Conservation (phyloP, 2,329 filamentous ascomycete species). For the Ilyonectria mors-panacis region DNA sequence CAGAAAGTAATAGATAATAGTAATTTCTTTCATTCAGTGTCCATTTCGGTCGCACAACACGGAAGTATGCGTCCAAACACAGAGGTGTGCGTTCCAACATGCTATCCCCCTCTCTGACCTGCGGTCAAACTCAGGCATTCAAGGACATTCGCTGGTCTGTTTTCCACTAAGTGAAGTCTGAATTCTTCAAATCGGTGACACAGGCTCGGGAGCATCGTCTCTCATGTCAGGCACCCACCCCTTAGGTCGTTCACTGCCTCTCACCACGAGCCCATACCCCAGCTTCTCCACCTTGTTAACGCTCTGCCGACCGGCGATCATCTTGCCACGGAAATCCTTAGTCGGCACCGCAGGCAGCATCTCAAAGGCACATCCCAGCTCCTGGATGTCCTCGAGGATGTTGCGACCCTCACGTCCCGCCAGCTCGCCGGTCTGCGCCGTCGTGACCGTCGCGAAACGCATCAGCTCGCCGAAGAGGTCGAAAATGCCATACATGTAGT, state of each 20-base stretch:
- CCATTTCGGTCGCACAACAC: not conserved
- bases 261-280: constrained; percentile 88
- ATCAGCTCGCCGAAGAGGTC: constrained; percentile 97
- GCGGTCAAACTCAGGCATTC: not conserved
- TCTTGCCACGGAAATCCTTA: constrained; percentile 80
- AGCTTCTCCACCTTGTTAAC: constrained; percentile 95
- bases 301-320: constrained; percentile 87
- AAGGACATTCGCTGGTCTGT: not conserved
- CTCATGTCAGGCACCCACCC: constrained; percentile 90
- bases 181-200: constrained; percentile 40
- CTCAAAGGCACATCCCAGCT: constrained; percentile 83
- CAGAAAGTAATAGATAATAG: not conserved
- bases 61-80: not conserved
- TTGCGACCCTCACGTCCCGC: constrained; percentile 63
- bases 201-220: constrained; percentile 52
- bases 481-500: constrained; percentile 92
- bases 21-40: not conserved
- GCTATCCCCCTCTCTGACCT: too few relatives aligned
- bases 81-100: not conserved
- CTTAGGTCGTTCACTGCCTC: constrained; percentile 89
- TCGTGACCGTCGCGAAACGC: constrained; percentile 92
- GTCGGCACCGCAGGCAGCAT: constrained; percentile 73
- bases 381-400: constrained; percentile 86
- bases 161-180: not conserved
- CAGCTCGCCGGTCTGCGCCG: constrained; percentile 79